Evolutionary conservation across 805 yeast genomes (phyloP), one percentile per base, ranked within the genome.

Genomic region (Kregervanrija delftensis): DNA sequence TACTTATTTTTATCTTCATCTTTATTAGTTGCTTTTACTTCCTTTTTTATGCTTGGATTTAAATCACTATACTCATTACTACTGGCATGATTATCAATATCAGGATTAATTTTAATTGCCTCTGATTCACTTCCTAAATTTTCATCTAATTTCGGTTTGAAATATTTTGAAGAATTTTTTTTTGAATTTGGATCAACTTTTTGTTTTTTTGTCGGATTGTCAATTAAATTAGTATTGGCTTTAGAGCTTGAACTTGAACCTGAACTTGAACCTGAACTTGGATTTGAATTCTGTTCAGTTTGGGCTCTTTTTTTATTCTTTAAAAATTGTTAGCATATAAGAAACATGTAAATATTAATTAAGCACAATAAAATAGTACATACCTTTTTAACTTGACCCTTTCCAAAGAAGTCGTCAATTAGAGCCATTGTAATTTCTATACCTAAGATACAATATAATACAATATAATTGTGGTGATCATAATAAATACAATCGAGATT

Each of bases 381-480:
- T 43, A 55, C 59, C 41, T 51, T 52, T n/a, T 45, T 43, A 15
- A 61, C 61, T 10, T 60, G 53, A 9, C 51, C 45, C 36, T 56
- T 57, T 28, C 65, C 63, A 42, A 61, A 61, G 34, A 60, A 61
- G 40, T 57, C 60, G 39, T 60, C 63, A 30, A 60, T 49, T 14
- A 52, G 52, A 15, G 55, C 62, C 64, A 60, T 59, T 40, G 41
- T 34, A 13, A n/a, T 3, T 16, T 16, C 4, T 36, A 14, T 22
- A 22, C n/a, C 10, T 37, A 5, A 28, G 14, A 17, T 17, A 37
- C 38, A 3, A 4, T 11, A 9, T n/a, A n/a, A n/a, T n/a, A n/a
- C n/a, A n/a, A n/a, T n/a, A 11, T 22, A 37, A 11, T 17, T 22
- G 22, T 22, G 11, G 8, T 17, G 8, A 22, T 14, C 10, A 12